Conservation (phyloP, 495 filamentous ascomycete genomes). For the Recurvomyces mirabilis region DNA sequence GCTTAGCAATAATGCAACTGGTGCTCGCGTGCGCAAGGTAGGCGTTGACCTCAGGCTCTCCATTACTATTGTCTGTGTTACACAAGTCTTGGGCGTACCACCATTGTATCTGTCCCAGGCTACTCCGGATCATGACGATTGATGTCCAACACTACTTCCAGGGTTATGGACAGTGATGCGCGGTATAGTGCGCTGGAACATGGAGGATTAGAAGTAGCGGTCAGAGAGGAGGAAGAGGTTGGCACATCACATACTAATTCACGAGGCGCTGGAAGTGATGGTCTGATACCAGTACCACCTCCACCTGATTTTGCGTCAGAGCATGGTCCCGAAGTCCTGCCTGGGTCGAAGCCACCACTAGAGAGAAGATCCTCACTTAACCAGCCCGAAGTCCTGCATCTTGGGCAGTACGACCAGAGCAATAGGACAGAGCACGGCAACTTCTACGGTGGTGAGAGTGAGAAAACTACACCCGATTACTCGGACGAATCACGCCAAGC, state of each 20-base stretch:
- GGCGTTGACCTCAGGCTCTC: too few relatives aligned
- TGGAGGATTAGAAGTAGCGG: conserved; percentile 5
- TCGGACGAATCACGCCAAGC: neutral
- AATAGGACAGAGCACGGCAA: conserved; percentile 4
- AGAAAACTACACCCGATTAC: neutral
- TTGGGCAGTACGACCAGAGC: neutral
- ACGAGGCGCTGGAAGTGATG: too few relatives aligned
- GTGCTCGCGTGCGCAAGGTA: too few relatives aligned
- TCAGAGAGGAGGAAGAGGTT: neutral
- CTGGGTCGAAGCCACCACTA: neutral
- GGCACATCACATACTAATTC: too few relatives aligned
- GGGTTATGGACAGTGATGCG: neutral
- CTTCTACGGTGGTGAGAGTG: neutral
- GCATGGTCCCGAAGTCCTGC: conserved; percentile 9
- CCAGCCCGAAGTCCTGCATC: neutral
- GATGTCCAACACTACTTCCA: conserved; percentile 4
- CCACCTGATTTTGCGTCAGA: too few relatives aligned
- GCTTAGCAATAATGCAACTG: too few relatives aligned
- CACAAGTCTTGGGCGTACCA: too few relatives aligned
- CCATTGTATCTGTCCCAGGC: too few relatives aligned
- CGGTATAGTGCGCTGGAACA: conserved; percentile 14
- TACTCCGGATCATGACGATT: too few relatives aligned
- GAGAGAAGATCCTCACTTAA: conserved; percentile 7
- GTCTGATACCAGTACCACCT: too few relatives aligned
- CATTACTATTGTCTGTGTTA: too few relatives aligned